phyloP scores from a whole-genome alignment of 805 yeast genomes.

The Kuraishia piskuri region DNA sequence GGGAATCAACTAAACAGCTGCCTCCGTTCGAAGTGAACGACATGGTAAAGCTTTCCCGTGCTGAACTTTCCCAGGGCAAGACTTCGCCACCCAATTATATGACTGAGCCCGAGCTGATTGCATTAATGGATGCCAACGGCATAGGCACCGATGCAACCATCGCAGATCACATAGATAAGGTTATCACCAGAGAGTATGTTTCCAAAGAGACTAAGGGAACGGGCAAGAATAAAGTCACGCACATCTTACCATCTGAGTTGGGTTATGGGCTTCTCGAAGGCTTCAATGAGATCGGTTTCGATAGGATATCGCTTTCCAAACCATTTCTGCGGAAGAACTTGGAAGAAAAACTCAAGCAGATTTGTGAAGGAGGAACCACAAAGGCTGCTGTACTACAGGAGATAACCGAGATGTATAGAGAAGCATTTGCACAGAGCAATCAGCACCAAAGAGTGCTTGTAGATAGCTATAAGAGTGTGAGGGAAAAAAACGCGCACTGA shows the following conservation, averaged over 20 bases:
- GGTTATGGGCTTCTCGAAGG: constrained; percentile 89
- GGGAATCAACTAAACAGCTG: constrained; percentile 61
- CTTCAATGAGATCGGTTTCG: constrained; percentile 71
- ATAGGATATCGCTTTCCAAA: constrained; percentile 66
- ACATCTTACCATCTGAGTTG: constrained; percentile 67
- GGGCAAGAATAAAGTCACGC: constrained; percentile 28
- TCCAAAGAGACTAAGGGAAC: constrained; percentile 28
- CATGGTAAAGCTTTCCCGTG: constrained; percentile 40
- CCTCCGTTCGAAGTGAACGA: constrained; percentile 60
- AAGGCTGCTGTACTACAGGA: constrained; percentile 47
- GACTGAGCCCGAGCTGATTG: constrained; percentile 89
- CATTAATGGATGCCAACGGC: constrained; percentile 93
- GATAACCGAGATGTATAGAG: constrained; percentile 48
- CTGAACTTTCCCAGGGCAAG: constrained; percentile 60
- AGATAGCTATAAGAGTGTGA: constrained; percentile 20
- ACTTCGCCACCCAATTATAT: constrained; percentile 77
- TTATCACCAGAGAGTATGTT: constrained; percentile 60
- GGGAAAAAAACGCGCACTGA: not conserved
- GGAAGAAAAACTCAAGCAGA: constrained; percentile 57
- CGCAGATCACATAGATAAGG: constrained; percentile 92
- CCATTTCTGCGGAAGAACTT: constrained; percentile 78
- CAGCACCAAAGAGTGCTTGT: constrained; percentile 29
- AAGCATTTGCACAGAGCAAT: constrained; percentile 45
- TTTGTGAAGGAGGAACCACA: constrained; percentile 55
- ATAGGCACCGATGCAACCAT: constrained; percentile 99